These are phyloP conservation scores for Hansfordia pulvinata DNA, from an alignment of 2,329 filamentous ascomycete species.

Conservation along the genomic window DNA sequence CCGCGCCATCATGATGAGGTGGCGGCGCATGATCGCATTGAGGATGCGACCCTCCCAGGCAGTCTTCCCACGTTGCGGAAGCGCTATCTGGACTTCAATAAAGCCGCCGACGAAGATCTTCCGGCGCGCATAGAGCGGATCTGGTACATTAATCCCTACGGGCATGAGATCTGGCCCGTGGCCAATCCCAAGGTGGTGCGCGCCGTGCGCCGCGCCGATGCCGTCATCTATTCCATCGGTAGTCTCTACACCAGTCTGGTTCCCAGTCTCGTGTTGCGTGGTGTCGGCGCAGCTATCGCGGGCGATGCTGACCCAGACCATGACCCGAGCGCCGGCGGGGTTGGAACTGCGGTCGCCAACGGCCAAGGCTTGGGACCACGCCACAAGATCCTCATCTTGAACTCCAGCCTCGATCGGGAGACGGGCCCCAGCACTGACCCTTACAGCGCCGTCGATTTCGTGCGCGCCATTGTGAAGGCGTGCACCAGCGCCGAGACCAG, in stretches of 20 bases:
- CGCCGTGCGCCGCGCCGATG: slow-evolving; percentile 48
- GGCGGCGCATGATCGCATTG: slow-evolving; percentile 49
- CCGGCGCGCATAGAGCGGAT: slow-evolving; percentile 65
- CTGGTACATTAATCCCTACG: slow-evolving; percentile 98
- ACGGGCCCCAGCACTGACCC: slow-evolving; percentile 55
- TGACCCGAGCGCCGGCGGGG: no score
- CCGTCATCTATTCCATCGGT: slow-evolving; percentile 85
- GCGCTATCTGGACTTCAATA: slow-evolving; percentile 72
- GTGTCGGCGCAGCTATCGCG: slow-evolving; percentile 50
- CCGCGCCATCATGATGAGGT: slow-evolving; percentile 28
- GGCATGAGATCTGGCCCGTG: slow-evolving; percentile 80
- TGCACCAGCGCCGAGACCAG: slow-evolving; percentile 47
- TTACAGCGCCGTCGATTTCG: slow-evolving; percentile 68
- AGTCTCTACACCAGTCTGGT: slow-evolving; percentile 83
- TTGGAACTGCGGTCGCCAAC: slow-evolving; percentile 2
- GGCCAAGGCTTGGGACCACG: slow-evolving; percentile 19
- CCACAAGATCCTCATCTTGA: slow-evolving; percentile 73
- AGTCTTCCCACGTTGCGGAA: slow-evolving; percentile 68
- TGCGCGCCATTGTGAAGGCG: slow-evolving; percentile 64
- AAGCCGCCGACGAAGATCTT: slow-evolving; percentile 32
- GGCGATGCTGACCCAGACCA: no score
- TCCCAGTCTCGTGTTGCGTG: slow-evolving; percentile 66
- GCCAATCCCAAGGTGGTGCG: slow-evolving; percentile 71
- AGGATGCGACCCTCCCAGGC: slow-evolving; percentile 72
- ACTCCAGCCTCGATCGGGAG: slow-evolving; percentile 74